phyloP scores from a whole-genome alignment of 257 asterid species.

The Scutellaria barbata region DNA sequence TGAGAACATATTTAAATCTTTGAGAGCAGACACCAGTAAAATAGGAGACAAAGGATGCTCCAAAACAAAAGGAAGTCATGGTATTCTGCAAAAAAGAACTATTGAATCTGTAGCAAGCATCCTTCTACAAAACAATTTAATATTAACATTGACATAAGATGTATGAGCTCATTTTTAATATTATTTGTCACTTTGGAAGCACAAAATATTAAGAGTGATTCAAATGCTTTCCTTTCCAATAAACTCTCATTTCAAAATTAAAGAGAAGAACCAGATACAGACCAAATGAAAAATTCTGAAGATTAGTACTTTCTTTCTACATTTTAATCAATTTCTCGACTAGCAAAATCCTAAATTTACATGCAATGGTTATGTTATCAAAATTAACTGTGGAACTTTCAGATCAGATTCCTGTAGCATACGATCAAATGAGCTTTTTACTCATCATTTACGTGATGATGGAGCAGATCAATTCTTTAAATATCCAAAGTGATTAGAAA shows the following conservation, averaged over 20 bases:
- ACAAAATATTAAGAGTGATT: not conserved
- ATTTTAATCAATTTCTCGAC: not conserved
- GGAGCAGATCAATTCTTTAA: not conserved
- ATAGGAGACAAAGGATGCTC: conserved; percentile 11
- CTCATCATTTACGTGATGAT: conserved; percentile 1
- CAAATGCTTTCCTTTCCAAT: not conserved
- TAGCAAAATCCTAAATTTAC: too few relatives aligned
- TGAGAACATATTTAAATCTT: conserved; percentile 19
- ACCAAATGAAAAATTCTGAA: not conserved
- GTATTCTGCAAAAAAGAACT: conserved; percentile 17
- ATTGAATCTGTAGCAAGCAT: not conserved
- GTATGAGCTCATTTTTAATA: not conserved
- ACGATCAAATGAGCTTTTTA: not conserved
- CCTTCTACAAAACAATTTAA: not conserved
- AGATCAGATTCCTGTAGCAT: not conserved
- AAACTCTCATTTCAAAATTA: not conserved
- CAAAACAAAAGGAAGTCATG: conserved; percentile 11
- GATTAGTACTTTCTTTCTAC: not conserved
- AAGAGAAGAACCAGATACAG: not conserved
- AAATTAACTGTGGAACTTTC: not conserved
- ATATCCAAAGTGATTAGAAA: not conserved
- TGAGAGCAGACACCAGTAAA: conserved; percentile 13
- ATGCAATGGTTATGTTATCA: not conserved
- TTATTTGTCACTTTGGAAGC: not conserved
- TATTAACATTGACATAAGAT: not conserved